Evolutionary conservation across 192 early-diverging fungal genomes (phyloP).

Genomic region (Thamnidium elegans): DNA sequence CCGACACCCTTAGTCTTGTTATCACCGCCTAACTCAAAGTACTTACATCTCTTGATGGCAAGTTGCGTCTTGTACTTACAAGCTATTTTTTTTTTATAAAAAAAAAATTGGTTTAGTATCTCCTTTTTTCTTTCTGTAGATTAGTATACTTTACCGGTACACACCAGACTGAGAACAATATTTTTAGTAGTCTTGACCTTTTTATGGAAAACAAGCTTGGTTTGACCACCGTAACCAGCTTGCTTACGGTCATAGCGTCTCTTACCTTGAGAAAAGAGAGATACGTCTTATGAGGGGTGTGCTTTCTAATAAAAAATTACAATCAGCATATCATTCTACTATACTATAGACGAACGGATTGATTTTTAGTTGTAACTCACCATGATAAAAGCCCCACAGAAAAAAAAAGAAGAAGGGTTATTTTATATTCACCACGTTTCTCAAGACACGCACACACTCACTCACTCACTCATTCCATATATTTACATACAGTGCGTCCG

Average conservation of each 20-base stretch:
- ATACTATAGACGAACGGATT: constrained; percentile 4
- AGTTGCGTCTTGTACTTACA: constrained; percentile 99
- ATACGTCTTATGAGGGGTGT: constrained; percentile 99
- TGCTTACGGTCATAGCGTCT: constrained; percentile 73
- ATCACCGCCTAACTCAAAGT: constrained; percentile 99
- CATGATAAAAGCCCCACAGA: constrained; percentile 10
- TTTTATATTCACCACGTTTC: too few species aligned
- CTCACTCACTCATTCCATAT: too few species aligned
- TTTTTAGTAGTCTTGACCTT: constrained; percentile 99
- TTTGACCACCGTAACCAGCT: constrained; percentile 99
- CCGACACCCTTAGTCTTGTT: constrained; percentile 91
- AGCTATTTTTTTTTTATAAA: not conserved
- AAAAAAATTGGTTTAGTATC: not conserved
- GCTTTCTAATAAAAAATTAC: constrained; percentile 99
- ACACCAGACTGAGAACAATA: constrained; percentile 97
- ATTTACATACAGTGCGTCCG: too few species aligned
- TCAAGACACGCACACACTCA: too few species aligned
- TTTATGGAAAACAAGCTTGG: constrained; percentile 99
- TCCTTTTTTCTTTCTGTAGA: not conserved
- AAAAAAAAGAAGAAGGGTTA: not conserved
- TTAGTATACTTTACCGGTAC: constrained; percentile 59
- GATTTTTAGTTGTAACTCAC: constrained; percentile 10
- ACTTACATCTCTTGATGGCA: constrained; percentile 98
- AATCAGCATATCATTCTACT: constrained; percentile 2
- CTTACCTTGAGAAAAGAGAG: constrained; percentile 97